These are phyloP conservation scores for Chaetomium sp. DNA, from an alignment of 2,329 filamentous ascomycete genomes.

Conservation along the genomic window DNA sequence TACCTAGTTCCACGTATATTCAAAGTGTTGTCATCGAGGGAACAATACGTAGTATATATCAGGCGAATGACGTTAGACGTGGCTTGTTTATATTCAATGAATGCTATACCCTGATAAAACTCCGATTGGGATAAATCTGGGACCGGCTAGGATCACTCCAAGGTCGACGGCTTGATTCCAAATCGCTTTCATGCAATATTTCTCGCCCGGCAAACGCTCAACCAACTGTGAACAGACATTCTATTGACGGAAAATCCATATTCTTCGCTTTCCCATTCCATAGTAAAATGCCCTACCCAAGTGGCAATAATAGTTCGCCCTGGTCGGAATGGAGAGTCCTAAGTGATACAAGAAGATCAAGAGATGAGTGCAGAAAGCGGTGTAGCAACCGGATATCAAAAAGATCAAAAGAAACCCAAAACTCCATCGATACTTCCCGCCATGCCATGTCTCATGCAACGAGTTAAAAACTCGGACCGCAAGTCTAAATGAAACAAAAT, in stretches of 20 bases:
- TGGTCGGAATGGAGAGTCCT: not conserved
- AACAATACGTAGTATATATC: too few species aligned
- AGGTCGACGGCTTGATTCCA: too few species aligned
- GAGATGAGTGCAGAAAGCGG: not conserved
- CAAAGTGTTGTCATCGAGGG: too few species aligned
- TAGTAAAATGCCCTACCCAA: not conserved
- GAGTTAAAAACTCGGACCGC: not conserved
- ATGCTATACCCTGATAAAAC: too few species aligned
- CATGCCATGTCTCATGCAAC: not conserved
- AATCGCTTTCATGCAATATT: too few species aligned
- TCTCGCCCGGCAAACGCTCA: too few species aligned
- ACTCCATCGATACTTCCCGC: not conserved
- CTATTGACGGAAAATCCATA: not conserved
- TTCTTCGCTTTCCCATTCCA: not conserved
- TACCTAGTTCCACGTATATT: too few species aligned
- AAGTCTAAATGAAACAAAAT: slow-evolving; percentile 2
- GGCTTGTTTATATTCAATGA: too few species aligned
- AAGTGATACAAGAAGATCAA: not conserved
- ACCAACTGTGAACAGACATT: not conserved
- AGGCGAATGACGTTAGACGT: too few species aligned
- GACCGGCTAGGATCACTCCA: too few species aligned
- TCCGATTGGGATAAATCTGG: too few species aligned
- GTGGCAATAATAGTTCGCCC: not conserved
- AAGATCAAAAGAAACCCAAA: not conserved
- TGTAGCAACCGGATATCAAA: not conserved